Evolutionary conservation across 2,329 filamentous ascomycete genomes (phyloP), one percentile per base, ranked within the genome.

Genomic region (Ophiocordyceps robertsii): DNA sequence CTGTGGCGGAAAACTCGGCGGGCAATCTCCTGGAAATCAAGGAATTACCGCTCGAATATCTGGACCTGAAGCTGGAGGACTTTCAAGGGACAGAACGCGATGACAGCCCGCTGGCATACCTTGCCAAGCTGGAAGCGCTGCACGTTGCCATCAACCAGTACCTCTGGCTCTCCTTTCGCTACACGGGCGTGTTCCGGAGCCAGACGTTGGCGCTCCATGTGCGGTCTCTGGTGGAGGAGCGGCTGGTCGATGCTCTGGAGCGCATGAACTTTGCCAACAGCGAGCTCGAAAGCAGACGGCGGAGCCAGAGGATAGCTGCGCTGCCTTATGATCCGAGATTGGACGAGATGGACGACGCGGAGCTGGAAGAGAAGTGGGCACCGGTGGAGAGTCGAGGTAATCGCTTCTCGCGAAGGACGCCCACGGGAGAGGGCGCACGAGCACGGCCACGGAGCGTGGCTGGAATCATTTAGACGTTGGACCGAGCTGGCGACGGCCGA

Each of bases 121-220:
- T 98, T 11, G 66, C 68, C 43, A 63, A 69, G 9, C 67, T 96
- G 17, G 92, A 98, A 59, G 60, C 66, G 3, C 69, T 98, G 14
- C 92, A 98, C 64, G 84, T 85, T 53, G 70, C 77, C 27, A 67
- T 98, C 32, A 86, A 90, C 37, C 66, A 89, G 38, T 98, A 96
- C 57, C 71, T 94, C 2, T 98, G 92, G 92, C 70, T 98, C 14
- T 90, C 84, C 52, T 96, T 90, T 61, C 81, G 90, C 7, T 94
- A 90, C 59, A 71, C 78, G 4, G 84, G 85, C 39, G 72, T 93
- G 40, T 94, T 95, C 59, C 73, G 68, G 6, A 84, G 81, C 49
- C 77, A 90, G 52, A 68, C 68, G 1, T 68, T 95, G 37, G 88
- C 86, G 1, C 82, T 84, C 49, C 80, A 95, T 56, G 77, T 86